These are phyloP conservation scores for Xylaria hypoxylon DNA, from an alignment of 2,329 filamentous ascomycete species.

Conservation along the genomic window DNA sequence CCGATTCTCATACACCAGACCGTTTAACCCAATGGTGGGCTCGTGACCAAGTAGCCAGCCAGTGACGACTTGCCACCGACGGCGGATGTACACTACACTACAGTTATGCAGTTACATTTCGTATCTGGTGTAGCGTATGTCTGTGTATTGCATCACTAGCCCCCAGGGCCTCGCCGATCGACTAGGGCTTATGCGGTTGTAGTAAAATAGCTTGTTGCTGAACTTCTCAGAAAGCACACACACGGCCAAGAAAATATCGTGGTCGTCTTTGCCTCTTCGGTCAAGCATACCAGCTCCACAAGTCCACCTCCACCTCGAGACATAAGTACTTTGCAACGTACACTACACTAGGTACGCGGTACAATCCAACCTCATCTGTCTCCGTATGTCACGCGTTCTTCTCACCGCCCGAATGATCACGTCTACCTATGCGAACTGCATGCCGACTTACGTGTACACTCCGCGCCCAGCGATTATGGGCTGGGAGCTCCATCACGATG, in stretches of 20 bases:
- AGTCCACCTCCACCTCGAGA: constrained; percentile 30
- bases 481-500: constrained; percentile 40
- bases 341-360: constrained; percentile 25
- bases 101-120: constrained; percentile 33
- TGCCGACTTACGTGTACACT: constrained; percentile 41
- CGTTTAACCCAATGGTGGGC: constrained; percentile 39
- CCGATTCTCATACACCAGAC: constrained; percentile 30
- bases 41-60: constrained; percentile 37
- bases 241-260: constrained; percentile 34
- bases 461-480: constrained; percentile 31
- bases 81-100: constrained; percentile 27
- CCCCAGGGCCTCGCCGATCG: constrained; percentile 35
- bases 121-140: constrained; percentile 24
- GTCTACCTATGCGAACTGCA: constrained; percentile 39
- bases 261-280: constrained; percentile 31
- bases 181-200: constrained; percentile 32
- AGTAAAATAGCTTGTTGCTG: constrained; percentile 29
- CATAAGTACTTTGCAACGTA: constrained; percentile 23
- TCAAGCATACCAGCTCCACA: constrained; percentile 28
- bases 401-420: constrained; percentile 39
- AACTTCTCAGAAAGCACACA: constrained; percentile 25
- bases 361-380: constrained; percentile 36
- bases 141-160: constrained; percentile 37
- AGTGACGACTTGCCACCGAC: constrained; percentile 33
- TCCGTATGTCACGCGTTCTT: constrained; percentile 36